A percentile compares a stretch with the other conserved stretches of the same genome.
phyloP scores from a whole-genome alignment of 2,329 filamentous ascomycete genomes.

The Ophiocordyceps camponoti-rufipedis region DNA sequence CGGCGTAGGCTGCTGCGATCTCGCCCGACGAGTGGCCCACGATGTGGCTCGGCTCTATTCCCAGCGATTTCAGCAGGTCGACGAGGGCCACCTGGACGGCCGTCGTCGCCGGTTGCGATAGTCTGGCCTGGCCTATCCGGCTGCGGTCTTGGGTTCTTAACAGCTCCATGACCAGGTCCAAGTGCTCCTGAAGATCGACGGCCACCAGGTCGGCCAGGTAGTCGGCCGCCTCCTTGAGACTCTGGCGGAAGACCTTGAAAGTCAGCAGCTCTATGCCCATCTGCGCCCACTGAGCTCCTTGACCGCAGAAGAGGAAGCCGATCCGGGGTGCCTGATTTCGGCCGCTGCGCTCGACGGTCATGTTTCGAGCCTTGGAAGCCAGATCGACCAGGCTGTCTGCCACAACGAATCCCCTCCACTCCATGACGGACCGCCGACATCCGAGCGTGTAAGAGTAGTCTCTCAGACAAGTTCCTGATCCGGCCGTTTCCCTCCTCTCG shows the following conservation, averaged over 20 bases:
- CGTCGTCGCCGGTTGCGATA: conserved; percentile 23
- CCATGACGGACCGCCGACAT: conserved; percentile 23
- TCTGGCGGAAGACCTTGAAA: conserved; percentile 21
- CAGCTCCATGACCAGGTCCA: conserved; percentile 18
- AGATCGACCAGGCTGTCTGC: conserved; percentile 17
- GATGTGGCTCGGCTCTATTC: conserved; percentile 14
- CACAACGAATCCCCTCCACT: conserved; percentile 22
- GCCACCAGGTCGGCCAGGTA: conserved; percentile 9
- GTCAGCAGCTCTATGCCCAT: conserved; percentile 23
- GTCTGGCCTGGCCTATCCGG: conserved; percentile 14
- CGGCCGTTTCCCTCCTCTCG: conserved; percentile 2
- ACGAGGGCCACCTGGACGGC: conserved; percentile 23
- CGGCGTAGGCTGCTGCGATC: conserved; percentile 25
- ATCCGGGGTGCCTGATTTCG: conserved; percentile 11
- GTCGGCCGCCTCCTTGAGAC: conserved; percentile 15
- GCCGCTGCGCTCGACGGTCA: conserved; percentile 8
- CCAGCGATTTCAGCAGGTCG: conserved; percentile 17
- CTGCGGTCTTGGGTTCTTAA: conserved; percentile 8
- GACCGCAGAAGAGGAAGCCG: conserved; percentile 24
- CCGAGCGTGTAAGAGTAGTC: conserved; percentile 27
- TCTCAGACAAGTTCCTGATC: conserved; percentile 9
- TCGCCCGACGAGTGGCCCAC: conserved; percentile 29
- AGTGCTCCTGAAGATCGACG: conserved; percentile 10
- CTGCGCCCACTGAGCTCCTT: conserved; percentile 22
- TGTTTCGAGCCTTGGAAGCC: conserved; percentile 7